Evolutionary conservation across 2,329 filamentous ascomycete species (phyloP).

Genomic region (Grosmannia huntii): DNA sequence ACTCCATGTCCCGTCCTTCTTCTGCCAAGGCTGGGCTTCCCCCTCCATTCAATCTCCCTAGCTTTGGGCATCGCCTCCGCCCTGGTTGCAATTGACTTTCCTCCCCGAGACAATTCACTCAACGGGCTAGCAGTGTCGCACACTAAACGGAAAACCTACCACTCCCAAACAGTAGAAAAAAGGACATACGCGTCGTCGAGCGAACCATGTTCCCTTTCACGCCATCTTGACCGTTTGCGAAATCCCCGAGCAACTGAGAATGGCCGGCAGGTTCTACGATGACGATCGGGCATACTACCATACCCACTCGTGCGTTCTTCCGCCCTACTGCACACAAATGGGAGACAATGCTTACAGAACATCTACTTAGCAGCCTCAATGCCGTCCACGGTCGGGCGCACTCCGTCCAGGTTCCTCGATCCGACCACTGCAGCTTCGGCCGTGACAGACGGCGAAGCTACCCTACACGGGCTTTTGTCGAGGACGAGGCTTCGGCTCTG

Average conservation of each 20-base stretch:
- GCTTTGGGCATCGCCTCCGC: not conserved
- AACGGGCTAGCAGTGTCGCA: not conserved
- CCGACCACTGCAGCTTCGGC: not conserved
- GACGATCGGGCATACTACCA: not conserved
- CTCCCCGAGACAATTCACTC: not conserved
- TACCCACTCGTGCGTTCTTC: not conserved
- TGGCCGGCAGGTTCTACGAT: not conserved
- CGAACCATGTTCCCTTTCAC: not conserved
- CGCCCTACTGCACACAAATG: not conserved
- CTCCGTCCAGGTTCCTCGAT: slow-evolving; percentile 1
- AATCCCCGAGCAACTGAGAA: not conserved
- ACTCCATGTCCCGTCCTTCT: not conserved
- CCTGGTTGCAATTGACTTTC: not conserved
- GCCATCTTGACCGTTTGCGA: not conserved
- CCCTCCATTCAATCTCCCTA: not conserved
- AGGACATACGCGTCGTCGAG: not conserved
- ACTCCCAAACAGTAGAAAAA: not conserved
- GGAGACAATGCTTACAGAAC: not conserved
- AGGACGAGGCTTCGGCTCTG: slow-evolving; percentile 54
- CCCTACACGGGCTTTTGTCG: slow-evolving; percentile 53
- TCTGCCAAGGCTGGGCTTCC: slow-evolving; percentile 1
- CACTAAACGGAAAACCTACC: not conserved
- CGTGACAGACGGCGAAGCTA: slow-evolving; percentile 15
- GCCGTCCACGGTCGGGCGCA: slow-evolving; percentile 2
- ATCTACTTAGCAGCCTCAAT: not conserved